Evolutionary conservation across 495 filamentous ascomycete genomes (phyloP).

Genomic region (Aspergillus conjunctus): DNA sequence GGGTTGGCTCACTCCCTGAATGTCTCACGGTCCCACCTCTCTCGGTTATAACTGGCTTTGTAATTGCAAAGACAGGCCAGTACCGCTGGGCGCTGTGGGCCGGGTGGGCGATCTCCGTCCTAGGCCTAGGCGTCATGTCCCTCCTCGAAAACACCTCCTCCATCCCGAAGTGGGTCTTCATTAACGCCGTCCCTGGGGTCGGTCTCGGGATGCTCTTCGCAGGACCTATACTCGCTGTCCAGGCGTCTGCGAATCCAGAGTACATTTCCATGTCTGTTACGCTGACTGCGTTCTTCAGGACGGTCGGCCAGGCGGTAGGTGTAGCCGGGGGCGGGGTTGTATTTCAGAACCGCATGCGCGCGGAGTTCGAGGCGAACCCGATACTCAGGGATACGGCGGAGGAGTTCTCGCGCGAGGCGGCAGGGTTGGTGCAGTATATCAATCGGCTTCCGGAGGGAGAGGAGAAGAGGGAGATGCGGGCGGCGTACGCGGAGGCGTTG

Average conservation of each 20-base stretch:
- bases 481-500: constrained; percentile 57
- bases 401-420: constrained; percentile 57
- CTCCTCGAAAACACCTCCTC: constrained; percentile 47
- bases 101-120: constrained; percentile 51
- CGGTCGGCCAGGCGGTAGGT: constrained; percentile 54
- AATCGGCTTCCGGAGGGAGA: constrained; percentile 50
- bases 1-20: constrained; percentile 46
- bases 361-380: constrained; percentile 44
- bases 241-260: constrained; percentile 45
- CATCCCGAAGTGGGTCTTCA: constrained; percentile 46
- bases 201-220: constrained; percentile 54
- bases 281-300: constrained; percentile 58
- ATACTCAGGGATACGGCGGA: constrained; percentile 47
- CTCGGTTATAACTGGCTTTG: constrained; percentile 50
- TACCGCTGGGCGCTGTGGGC: constrained; percentile 55
- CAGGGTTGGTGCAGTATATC: constrained; percentile 59
- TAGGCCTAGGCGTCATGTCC: constrained; percentile 50
- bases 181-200: constrained; percentile 49
- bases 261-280: constrained; percentile 50
- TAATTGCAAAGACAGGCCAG: constrained; percentile 44
- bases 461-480: constrained; percentile 44
- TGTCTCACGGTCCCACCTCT: constrained; percentile 52
- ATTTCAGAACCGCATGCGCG: constrained; percentile 61
- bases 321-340: constrained; percentile 57
- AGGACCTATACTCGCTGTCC: constrained; percentile 45